Evolutionary conservation across 768 basidiomycete genomes (phyloP).

Genomic region (Suillus decipiens): DNA sequence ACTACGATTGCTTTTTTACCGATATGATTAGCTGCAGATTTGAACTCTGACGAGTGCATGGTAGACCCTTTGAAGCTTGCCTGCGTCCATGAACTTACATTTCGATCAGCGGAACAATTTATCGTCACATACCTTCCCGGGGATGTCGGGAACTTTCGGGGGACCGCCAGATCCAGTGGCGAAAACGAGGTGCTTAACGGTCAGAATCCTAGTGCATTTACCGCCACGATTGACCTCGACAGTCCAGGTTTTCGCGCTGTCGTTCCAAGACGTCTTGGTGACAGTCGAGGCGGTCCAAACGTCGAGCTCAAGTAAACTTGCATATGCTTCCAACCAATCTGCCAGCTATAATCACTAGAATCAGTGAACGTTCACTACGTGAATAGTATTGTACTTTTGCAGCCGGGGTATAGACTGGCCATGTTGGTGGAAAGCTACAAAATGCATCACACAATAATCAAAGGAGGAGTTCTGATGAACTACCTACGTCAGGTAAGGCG

Average conservation of each 20-base stretch:
- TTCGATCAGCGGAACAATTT: neutral
- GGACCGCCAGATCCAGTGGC: conserved; percentile 53
- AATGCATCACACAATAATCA: neutral
- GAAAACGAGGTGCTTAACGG: conserved; percentile 54
- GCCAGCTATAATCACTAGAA: conserved; percentile 44
- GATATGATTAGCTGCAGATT: conserved; percentile 45
- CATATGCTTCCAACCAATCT: conserved; percentile 67
- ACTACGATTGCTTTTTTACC: conserved; percentile 72
- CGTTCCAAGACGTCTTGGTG: conserved; percentile 38
- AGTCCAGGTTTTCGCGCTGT: conserved; percentile 44
- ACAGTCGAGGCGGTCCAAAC: conserved; percentile 59
- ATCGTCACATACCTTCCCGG: conserved; percentile 4
- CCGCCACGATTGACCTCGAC: conserved; percentile 40
- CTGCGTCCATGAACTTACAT: conserved; percentile 21
- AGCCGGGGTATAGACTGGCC: conserved; percentile 55
- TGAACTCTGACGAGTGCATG: conserved; percentile 55
- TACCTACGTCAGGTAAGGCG: conserved; percentile 54
- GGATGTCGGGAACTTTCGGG: conserved; percentile 46
- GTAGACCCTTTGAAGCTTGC: conserved; percentile 54
- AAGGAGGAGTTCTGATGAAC: neutral
- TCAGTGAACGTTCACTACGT: neutral
- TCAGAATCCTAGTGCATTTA: conserved; percentile 36
- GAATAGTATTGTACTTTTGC: conserved; percentile 38
- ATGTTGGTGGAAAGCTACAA: conserved; percentile 54
- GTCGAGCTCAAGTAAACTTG: conserved; percentile 57